Percentiles rank a stretch among this genome's conserved stretches.
Conservation (phyloP, 2,329 filamentous ascomycete genomes). For the Talaromyces sp. region DNA sequence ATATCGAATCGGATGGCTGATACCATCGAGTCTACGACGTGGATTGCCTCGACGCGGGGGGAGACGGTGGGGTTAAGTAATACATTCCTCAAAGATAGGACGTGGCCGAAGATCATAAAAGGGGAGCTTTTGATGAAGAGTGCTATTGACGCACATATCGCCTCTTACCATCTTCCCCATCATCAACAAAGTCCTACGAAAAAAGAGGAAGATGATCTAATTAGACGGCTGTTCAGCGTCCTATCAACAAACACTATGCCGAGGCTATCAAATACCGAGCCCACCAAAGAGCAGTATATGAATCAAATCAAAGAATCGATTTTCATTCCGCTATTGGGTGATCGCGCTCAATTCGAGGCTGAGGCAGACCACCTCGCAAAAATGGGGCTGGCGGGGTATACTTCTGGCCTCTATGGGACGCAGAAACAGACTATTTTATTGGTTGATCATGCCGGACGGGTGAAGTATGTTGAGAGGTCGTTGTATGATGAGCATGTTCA, state of each 20-base stretch:
- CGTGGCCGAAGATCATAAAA: conserved; percentile 62
- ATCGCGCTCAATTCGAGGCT: conserved; percentile 18
- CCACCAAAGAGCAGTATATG: conserved; percentile 55
- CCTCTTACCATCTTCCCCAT: conserved; percentile 25
- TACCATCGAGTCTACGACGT: conserved; percentile 50
- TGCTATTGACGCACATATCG: conserved; percentile 49
- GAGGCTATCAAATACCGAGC: conserved; percentile 47
- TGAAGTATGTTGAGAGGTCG: conserved; percentile 63
- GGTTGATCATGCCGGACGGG: conserved; percentile 54
- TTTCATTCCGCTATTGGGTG: conserved; percentile 58
- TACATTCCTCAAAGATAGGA: conserved; percentile 57
- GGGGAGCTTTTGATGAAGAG: conserved; percentile 55
- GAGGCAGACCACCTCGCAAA: conserved; percentile 13
- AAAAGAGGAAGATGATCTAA: conserved; percentile 49
- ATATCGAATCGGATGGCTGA: conserved; percentile 61
- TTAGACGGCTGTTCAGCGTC: conserved; percentile 53
- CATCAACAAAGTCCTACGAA: conserved; percentile 22
- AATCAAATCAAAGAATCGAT: conserved; percentile 59
- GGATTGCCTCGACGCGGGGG: conserved; percentile 49
- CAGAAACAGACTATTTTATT: conserved; percentile 64
- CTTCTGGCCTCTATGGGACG: conserved; percentile 59
- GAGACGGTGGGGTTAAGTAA: conserved; percentile 63
- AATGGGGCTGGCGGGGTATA: conserved; percentile 33
- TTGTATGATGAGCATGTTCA: conserved; percentile 56
- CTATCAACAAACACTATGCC: conserved; percentile 58